Evolutionary conservation across 441 rosid species (phyloP).

Genomic region (Croton setiger): DNA sequence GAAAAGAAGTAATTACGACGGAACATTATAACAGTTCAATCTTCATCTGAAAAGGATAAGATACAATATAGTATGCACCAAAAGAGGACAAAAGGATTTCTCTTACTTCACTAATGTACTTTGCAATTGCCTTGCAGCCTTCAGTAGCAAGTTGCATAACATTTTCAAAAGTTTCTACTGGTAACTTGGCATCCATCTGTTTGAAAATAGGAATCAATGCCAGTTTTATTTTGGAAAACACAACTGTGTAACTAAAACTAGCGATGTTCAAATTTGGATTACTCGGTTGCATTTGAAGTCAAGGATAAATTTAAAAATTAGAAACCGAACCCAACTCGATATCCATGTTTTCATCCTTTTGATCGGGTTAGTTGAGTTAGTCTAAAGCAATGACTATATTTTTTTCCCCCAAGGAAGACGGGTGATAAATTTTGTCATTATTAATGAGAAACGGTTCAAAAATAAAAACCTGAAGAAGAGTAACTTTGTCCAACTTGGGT

Average conservation of each 20-base stretch:
- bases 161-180: constrained; percentile 71
- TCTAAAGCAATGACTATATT: no score
- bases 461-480: constrained; percentile 79
- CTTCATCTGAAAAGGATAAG: no score
- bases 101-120: constrained; percentile 60
- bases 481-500: constrained; percentile 81
- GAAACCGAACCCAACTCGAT: no score
- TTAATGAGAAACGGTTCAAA: not conserved
- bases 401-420: no score
- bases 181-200: constrained; percentile 57
- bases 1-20: constrained; percentile 10
- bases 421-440: no score
- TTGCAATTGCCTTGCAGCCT: constrained; percentile 93
- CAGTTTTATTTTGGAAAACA: constrained; percentile 22
- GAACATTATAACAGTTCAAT: not conserved
- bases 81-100: not conserved
- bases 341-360: no score
- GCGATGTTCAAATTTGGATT: no score
- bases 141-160: constrained; percentile 82
- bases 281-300: no score
- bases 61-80: no score
- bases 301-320: no score
- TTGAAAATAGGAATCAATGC: no score
- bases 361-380: no score
- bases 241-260: not conserved